Conservation (phyloP, 768 basidiomycete species). For the Leccinellum luteum region DNA sequence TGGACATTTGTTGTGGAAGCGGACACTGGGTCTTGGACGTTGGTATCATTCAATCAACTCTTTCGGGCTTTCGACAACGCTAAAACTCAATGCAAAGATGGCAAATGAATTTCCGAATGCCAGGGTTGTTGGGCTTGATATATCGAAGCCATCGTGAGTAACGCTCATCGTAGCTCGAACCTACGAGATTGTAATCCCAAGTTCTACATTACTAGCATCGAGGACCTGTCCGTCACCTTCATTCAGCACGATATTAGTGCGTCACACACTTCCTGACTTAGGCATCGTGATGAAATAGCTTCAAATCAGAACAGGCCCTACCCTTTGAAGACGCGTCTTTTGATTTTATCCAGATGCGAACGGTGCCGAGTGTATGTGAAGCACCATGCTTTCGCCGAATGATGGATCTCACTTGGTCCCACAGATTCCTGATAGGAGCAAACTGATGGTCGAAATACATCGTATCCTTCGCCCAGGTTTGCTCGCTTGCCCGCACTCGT, state of each 20-base stretch:
- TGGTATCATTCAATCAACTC: background rate
- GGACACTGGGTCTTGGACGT: conserved; percentile 8
- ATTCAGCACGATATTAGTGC: conserved; percentile 2
- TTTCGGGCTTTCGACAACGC: background rate
- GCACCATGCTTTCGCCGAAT: background rate
- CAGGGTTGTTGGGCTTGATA: conserved; percentile 1
- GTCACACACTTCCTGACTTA: background rate
- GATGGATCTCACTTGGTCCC: background rate
- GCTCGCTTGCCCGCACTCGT: background rate
- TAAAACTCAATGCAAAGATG: background rate
- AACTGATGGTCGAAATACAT: conserved; percentile 3
- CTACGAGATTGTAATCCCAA: background rate
- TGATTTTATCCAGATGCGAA: conserved; percentile 11
- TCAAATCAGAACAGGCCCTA: background rate
- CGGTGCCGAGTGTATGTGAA: conserved; percentile 5
- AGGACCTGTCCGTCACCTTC: background rate
- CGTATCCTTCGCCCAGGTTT: conserved; percentile 4
- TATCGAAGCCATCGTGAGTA: conserved; percentile 2
- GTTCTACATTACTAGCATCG: background rate
- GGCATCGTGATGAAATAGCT: background rate
- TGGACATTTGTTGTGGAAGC: conserved; percentile 7
- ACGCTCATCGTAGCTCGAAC: background rate
- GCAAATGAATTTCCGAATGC: conserved; percentile 1
- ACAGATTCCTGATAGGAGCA: conserved; percentile 1
- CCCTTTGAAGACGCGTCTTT: conserved; percentile 11